Evolutionary conservation across 2,329 filamentous ascomycete genomes (phyloP).

Genomic region (Phoma sp.): DNA sequence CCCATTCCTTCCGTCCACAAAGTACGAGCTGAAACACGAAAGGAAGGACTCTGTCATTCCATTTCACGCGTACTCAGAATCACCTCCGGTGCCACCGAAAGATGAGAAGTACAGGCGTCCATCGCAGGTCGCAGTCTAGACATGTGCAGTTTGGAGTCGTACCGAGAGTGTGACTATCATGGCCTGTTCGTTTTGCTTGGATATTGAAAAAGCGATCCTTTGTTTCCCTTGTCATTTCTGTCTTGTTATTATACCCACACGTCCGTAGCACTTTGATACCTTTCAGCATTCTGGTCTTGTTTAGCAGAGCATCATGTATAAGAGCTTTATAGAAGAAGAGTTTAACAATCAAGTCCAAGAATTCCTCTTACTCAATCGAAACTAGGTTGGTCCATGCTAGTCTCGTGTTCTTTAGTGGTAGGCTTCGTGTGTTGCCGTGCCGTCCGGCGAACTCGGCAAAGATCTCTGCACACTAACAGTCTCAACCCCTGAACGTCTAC

Average conservation of each 20-base stretch:
- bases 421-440: too few relatives aligned
- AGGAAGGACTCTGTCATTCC: constrained; percentile 35
- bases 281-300: not conserved
- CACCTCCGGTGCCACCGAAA: constrained; percentile 24
- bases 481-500: too few relatives aligned
- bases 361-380: too few relatives aligned
- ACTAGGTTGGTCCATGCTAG: too few relatives aligned
- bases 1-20: constrained; percentile 21
- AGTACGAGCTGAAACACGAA: constrained; percentile 14
- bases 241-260: not conserved
- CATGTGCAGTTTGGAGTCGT: not conserved
- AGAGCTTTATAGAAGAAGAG: not conserved
- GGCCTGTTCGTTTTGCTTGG: not conserved
- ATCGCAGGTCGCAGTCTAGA: not conserved
- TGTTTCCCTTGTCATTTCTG: not conserved
- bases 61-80: constrained; percentile 9
- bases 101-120: constrained; percentile 20
- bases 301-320: not conserved
- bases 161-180: not conserved
- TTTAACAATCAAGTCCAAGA: not conserved
- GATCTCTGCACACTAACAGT: too few relatives aligned
- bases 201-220: not conserved
- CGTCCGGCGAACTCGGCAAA: too few relatives aligned
- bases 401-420: too few relatives aligned
- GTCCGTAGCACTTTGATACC: not conserved